Evolutionary conservation across 2,329 filamentous ascomycete genomes (phyloP), one percentile per base, ranked within the genome.

Genomic region (Ceratocystis smalleyi): DNA sequence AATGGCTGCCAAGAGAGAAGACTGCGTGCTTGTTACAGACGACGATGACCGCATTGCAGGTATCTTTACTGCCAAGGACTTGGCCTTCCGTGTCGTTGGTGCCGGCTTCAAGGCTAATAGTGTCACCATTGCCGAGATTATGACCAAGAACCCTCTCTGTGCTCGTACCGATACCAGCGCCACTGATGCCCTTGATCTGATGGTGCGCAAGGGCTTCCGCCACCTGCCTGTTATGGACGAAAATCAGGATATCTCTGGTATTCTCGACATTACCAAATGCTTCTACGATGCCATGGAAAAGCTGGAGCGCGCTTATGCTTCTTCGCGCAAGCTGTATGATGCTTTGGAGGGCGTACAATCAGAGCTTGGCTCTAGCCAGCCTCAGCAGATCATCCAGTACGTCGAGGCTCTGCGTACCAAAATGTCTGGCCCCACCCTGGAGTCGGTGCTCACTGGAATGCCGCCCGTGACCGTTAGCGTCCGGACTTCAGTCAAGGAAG

Each of bases 221-320:
- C 94, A 99, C 78, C 76, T 99, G 72, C 94, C 94, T 2, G 94
- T 99, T 69, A 99, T 99, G 94, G 94, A 99, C 75, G 94, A 99
- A 79, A 97, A 99, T 75, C 94, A 99, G 76, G 92, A 99, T 72
- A 99, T 99, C 68, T 95, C 91, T 6, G 94, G 94, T 78, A 91
- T 99, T 69, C 79, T 99, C 64, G 94, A 99, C 75, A 99, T 99
- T 71, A 99, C 94, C 65, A 99, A 97, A 77, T 99, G 94, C 77
- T 99, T 99, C 76, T 99, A 99, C 76, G 94, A 99, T 76, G 94
- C 94, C 54, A 99, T 99, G 94, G 94, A 99, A 79, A 99, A 99
- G 79, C 79, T 99, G 67, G 94, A 99, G 79, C 87, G 94, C 62
- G 94, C 94, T 61, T 99, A 99, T 75, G 91, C 90, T 69, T 97